Percentiles rank a stretch among this genome's conserved stretches.
These are phyloP conservation scores for Alisma plantagoaquatica DNA, from an alignment of 106 monocot genomes.

Conservation along the genomic window DNA sequence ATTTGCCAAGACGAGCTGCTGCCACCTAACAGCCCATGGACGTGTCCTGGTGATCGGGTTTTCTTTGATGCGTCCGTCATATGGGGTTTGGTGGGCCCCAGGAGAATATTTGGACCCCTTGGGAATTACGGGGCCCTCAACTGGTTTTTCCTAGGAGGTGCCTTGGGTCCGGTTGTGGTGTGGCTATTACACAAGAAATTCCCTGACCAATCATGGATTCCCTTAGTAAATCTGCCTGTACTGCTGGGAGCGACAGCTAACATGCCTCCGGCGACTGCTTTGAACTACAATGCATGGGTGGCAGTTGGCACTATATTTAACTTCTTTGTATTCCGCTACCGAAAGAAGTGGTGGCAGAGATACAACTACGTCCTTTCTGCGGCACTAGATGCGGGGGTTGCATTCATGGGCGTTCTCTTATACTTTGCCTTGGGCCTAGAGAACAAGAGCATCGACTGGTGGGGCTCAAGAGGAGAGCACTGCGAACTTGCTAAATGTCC, in stretches of 20 bases:
- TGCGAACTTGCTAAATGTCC: slow-evolving; percentile 52
- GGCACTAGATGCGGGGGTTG: slow-evolving; percentile 55
- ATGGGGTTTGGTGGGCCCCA: slow-evolving; percentile 68
- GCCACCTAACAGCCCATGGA: slow-evolving; percentile 82
- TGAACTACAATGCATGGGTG: slow-evolving; percentile 76
- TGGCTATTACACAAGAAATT: slow-evolving; percentile 71
- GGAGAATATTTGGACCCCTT: slow-evolving; percentile 47
- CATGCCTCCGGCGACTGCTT: slow-evolving; percentile 79
- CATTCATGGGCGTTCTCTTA: slow-evolving; percentile 62
- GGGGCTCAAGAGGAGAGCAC: slow-evolving; percentile 57
- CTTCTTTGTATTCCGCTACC: slow-evolving; percentile 70
- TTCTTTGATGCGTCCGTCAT: slow-evolving; percentile 97
- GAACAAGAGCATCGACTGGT: slow-evolving; percentile 38
- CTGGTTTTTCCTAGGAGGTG: slow-evolving; percentile 81
- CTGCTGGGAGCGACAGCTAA: slow-evolving; percentile 67
- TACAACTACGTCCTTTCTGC: slow-evolving; percentile 77
- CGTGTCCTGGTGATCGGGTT: slow-evolving; percentile 75
- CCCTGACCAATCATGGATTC: slow-evolving; percentile 62
- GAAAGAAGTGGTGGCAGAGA: slow-evolving; percentile 74
- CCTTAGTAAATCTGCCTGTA: slow-evolving; percentile 72
- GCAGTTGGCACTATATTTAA: slow-evolving; percentile 68
- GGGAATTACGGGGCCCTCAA: slow-evolving; percentile 54
- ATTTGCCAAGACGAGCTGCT: slow-evolving; percentile 50
- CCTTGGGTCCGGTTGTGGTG: slow-evolving; percentile 62
- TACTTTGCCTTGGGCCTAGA: slow-evolving; percentile 52